A percentile compares a stretch with the other conserved stretches of the same genome.
phyloP scores from a whole-genome alignment of 2,329 filamentous ascomycete species.

The Penicillium brasilianum region DNA sequence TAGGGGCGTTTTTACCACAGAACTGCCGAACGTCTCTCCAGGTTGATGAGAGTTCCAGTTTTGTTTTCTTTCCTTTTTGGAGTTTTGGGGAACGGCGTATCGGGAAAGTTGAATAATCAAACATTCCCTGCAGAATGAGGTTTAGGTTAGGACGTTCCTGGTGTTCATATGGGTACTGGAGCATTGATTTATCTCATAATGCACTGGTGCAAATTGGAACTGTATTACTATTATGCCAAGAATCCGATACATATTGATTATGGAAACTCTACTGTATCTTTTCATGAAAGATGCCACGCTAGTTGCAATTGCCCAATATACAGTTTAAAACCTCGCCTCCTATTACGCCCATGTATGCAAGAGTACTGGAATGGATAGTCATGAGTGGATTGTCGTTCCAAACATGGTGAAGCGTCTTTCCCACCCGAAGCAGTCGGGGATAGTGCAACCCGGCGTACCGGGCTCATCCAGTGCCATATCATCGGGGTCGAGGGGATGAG shows the following conservation, averaged over 20 bases:
- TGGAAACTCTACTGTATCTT: background rate
- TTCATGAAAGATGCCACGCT: background rate
- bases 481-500: conserved; percentile 43
- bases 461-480: conserved; percentile 46
- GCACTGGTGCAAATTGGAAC: conserved; percentile 1
- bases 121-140: background rate
- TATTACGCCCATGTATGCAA: background rate
- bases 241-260: background rate
- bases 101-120: background rate
- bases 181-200: conserved; percentile 1
- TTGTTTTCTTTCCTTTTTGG: background rate
- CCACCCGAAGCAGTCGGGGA: conserved; percentile 58
- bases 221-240: conserved; percentile 1
- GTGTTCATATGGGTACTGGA: background rate
- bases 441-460: conserved; percentile 39
- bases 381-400: conserved; percentile 62
- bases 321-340: background rate
- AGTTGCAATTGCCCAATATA: background rate
- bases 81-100: conserved; percentile 2
- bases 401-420: conserved; percentile 68
- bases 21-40: background rate
- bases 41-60: background rate
- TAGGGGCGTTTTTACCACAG: background rate
- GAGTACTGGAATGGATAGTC: background rate
- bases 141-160: background rate